Percentiles rank a stretch among this genome's conserved stretches.
Conservation (phyloP, 2,329 filamentous ascomycete species). For the Tothia fuscella region DNA sequence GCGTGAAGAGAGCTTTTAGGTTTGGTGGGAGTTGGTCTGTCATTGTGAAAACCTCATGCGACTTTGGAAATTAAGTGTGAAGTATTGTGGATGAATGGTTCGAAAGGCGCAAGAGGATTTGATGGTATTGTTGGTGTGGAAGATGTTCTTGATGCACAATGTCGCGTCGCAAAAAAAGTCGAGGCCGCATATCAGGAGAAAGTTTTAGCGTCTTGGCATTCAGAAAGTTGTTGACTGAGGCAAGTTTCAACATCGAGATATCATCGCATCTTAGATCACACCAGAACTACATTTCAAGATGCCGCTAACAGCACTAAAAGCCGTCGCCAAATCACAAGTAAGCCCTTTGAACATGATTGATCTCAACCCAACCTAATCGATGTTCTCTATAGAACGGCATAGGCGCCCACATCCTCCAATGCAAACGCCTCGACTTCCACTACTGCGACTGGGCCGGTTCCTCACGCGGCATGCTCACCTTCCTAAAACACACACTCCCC, state of each 20-base stretch:
- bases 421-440: conserved; percentile 89
- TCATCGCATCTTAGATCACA: no score
- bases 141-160: no score
- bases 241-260: no score
- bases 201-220: no score
- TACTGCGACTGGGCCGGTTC: conserved; percentile 96
- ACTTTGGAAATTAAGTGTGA: no score
- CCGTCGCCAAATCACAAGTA: conserved; percentile 45
- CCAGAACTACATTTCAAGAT: no score
- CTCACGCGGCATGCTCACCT: conserved; percentile 51
- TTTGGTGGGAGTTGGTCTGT: conserved; percentile 93
- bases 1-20: conserved; percentile 85
- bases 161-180: no score
- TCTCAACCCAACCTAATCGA: not conserved
- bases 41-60: conserved; percentile 48
- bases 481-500: conserved; percentile 66
- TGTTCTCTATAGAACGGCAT: conserved; percentile 65
- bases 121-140: not conserved
- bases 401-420: conserved; percentile 93
- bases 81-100: no score
- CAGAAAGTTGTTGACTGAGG: no score
- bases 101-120: conserved; percentile 1
- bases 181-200: no score
- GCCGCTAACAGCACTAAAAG: no score
- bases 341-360: conserved; percentile 15